Percentiles rank a stretch among this genome's conserved stretches.
These are phyloP conservation scores for Penicillium subrubescens DNA, from an alignment of 495 filamentous ascomycete genomes.

Conservation along the genomic window DNA sequence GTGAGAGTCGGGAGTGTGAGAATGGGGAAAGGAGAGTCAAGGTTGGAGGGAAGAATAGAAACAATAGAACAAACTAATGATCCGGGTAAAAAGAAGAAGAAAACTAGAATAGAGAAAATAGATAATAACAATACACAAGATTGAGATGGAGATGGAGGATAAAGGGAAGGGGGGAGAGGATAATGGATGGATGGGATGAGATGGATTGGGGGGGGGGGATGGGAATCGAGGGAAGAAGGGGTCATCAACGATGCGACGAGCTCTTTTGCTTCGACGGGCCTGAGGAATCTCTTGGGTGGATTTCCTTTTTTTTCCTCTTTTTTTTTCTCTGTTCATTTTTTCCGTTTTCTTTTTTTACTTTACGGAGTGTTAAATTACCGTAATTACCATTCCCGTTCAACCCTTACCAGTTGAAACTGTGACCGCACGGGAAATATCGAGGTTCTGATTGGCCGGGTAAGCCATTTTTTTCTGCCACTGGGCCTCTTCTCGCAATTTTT, in stretches of 20 bases:
- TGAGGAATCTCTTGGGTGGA: slow-evolving; percentile 33
- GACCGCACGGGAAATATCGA: background rate
- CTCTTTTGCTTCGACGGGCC: slow-evolving; percentile 16
- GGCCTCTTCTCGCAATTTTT: background rate
- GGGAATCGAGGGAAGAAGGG: slow-evolving; percentile 13
- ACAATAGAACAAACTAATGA: slow-evolving; percentile 21
- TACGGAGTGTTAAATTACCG: slow-evolving; percentile 1
- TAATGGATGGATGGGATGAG: background rate
- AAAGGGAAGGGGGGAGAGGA: background rate
- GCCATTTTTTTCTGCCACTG: slow-evolving; percentile 5
- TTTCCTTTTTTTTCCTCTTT: slow-evolving; percentile 14
- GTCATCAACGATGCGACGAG: slow-evolving; percentile 29
- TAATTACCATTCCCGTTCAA: slow-evolving; percentile 4
- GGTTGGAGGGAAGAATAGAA: slow-evolving; percentile 30
- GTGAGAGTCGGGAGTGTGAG: slow-evolving; percentile 12
- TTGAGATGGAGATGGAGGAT: background rate
- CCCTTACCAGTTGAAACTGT: background rate
- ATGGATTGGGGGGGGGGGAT: background rate
- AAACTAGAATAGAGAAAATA: background rate
- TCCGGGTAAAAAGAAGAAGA: slow-evolving; percentile 7
- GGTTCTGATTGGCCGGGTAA: slow-evolving; percentile 14
- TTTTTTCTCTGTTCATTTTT: slow-evolving; percentile 22
- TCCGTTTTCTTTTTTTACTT: slow-evolving; percentile 26
- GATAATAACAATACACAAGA: slow-evolving; percentile 6
- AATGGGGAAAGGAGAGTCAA: slow-evolving; percentile 21